phyloP scores from a whole-genome alignment of 176 grass and related monocot species.

The Aegilops sharonensis region DNA sequence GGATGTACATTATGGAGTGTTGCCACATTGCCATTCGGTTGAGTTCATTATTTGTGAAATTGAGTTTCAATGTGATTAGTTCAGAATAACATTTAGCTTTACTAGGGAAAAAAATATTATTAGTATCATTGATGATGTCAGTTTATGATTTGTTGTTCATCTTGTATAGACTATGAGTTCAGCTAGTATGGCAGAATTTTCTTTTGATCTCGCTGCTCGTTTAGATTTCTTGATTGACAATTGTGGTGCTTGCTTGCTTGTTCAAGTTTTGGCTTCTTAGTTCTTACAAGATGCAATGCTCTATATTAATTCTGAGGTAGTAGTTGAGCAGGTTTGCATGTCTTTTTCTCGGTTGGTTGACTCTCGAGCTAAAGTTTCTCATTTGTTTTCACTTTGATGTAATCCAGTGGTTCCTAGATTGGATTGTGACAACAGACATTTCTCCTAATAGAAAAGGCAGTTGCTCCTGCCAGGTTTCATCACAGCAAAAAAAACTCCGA shows the following conservation, averaged over 20 bases:
- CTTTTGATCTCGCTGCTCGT: background rate
- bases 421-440: background rate
- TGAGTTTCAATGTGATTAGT: background rate
- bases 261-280: background rate
- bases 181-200: background rate
- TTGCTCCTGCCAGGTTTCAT: background rate
- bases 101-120: background rate
- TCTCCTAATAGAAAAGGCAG: background rate
- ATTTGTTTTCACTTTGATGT: background rate
- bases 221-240: background rate
- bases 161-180: background rate
- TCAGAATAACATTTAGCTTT: background rate
- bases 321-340: background rate
- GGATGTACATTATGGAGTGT: background rate
- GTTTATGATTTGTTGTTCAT: background rate
- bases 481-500: background rate
- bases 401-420: conserved; percentile 5
- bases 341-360: conserved; percentile 23
- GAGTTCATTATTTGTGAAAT: background rate
- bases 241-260: background rate
- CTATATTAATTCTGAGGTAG: background rate
- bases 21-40: background rate
- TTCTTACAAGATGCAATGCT: no score
- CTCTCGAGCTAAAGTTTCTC: background rate
- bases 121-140: background rate